phyloP scores from a whole-genome alignment of 169 alveolate genomes.

The Cyclospora cayetanensis region DNA sequence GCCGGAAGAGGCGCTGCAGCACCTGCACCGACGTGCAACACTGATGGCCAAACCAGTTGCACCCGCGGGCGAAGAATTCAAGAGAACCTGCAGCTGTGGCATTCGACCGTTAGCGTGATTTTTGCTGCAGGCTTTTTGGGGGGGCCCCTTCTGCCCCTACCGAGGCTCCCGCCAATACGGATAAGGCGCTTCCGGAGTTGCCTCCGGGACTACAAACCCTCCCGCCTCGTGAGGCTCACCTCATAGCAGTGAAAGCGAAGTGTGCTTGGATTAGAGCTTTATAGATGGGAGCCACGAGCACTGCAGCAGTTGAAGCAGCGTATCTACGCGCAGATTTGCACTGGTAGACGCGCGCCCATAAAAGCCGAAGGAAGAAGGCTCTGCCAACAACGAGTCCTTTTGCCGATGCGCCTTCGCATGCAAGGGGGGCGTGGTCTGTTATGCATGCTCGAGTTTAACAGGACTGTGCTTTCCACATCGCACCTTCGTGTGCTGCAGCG shows the following conservation, averaged over 20 bases:
- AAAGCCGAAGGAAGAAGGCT: too few relatives aligned
- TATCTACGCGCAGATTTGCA: background rate
- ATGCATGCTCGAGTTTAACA: too few relatives aligned
- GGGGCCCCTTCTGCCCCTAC: constrained; percentile 26
- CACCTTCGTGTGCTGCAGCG: constrained; percentile 39
- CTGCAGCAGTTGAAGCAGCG: background rate
- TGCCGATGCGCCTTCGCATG: too few relatives aligned
- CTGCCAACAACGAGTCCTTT: too few relatives aligned
- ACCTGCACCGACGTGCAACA: background rate
- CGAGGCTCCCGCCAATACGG: background rate
- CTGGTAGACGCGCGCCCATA: too few relatives aligned
- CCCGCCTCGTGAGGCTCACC: constrained; percentile 7
- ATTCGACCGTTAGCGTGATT: background rate
- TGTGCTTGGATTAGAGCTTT: too few relatives aligned
- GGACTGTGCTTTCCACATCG: too few relatives aligned
- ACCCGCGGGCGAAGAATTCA: background rate
- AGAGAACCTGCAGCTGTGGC: background rate
- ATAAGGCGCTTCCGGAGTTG: background rate
- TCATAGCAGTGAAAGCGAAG: constrained; percentile 7
- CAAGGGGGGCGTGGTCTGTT: too few relatives aligned
- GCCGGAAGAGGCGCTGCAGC: background rate
- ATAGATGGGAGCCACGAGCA: too few relatives aligned
- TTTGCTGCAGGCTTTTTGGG: constrained; percentile 5
- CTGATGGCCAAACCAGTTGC: background rate
- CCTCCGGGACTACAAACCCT: constrained; percentile 21